Evolutionary conservation across 495 filamentous ascomycete genomes (phyloP), one percentile per base, ranked within the genome.

Genomic region (Penicillium simplicissimum): DNA sequence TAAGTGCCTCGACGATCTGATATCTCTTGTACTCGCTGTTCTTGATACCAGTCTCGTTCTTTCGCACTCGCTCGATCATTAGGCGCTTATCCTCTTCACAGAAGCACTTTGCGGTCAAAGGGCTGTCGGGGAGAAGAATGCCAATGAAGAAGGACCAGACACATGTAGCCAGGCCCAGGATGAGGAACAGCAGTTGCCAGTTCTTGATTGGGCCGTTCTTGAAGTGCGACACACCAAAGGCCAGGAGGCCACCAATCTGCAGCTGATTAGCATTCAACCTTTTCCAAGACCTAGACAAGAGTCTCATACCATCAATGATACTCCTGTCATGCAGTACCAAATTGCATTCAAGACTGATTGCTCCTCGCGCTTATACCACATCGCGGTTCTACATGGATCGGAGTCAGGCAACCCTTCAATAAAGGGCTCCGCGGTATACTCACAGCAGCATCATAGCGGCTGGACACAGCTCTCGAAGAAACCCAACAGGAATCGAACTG

Each of bases 21-120:
- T 81, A 73, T 61, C 65, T 75, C 54, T 84, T 82, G 58, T 80
- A 86, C n/a, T 69, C 64, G 57, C 79, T 81, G 55, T 85, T 85
- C 45, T 81, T 74, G 8, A 86, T 74, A 47, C 84, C 84, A 21
- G 82, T 81, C 57, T 85, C 74, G 52, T 87, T 85, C 8, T 73
- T 66, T 7, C 80, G 75, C 25, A 85, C 77, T 17, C 83, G 75
- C 67, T 86, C 81, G 17, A 87, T 71, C 40, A 77, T 76, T 52
- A 83, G 70, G 11, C 76, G 57, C 19, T 74, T 76, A 13, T 83
- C 79, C 10, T 76, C 70, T 10, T 78, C 72, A 9, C 57, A 67
- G 37, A 80, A 74, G 54, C 75, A 80, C 31, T 71, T 71, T 11
- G 81, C 79, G 8, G 66, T 72, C 53, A 81, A 66, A 0, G 79